Percentiles rank a stretch among this genome's conserved stretches.
These are phyloP conservation scores for Endotrypanum monterogeii DNA, from an alignment of 208 protist genomes.

Conservation along the genomic window DNA sequence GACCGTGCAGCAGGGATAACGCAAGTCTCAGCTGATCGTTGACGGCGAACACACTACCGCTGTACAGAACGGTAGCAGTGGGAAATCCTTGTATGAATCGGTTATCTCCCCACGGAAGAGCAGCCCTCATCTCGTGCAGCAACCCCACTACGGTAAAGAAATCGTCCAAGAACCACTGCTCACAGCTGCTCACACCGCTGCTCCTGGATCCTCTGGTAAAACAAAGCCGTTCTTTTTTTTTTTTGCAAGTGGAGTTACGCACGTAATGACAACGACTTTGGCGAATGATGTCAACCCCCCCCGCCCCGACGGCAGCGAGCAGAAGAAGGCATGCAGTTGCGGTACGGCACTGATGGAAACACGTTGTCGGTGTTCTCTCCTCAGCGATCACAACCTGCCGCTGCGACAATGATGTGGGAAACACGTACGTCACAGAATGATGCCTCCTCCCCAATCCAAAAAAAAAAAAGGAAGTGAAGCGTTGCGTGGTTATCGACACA, in stretches of 20 bases:
- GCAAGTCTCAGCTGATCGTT: too few relatives aligned
- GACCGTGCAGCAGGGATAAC: too few relatives aligned
- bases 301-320: conserved; percentile 40
- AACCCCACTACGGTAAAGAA: conserved; percentile 61
- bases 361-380: conserved; percentile 23
- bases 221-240: conserved; percentile 27
- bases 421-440: conserved; percentile 6
- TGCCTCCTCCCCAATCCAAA: not conserved
- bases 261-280: conserved; percentile 41
- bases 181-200: conserved; percentile 40
- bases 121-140: conserved; percentile 35
- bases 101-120: conserved; percentile 34
- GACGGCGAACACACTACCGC: not conserved
- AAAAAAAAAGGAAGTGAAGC: too few relatives aligned
- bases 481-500: conserved; percentile 4
- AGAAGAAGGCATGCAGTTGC: conserved; percentile 43
- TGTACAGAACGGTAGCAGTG: conserved; percentile 9
- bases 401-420: not conserved
- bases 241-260: conserved; percentile 38
- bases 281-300: conserved; percentile 36
- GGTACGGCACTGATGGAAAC: conserved; percentile 40
- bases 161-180: conserved; percentile 36
- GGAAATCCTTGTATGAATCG: conserved; percentile 31
- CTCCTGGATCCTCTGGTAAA: conserved; percentile 41
- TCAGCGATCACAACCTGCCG: not conserved